Base-by-base conservation (phyloP, 352 stramenopile species). In the Globisporangium abappressorium region DNA sequence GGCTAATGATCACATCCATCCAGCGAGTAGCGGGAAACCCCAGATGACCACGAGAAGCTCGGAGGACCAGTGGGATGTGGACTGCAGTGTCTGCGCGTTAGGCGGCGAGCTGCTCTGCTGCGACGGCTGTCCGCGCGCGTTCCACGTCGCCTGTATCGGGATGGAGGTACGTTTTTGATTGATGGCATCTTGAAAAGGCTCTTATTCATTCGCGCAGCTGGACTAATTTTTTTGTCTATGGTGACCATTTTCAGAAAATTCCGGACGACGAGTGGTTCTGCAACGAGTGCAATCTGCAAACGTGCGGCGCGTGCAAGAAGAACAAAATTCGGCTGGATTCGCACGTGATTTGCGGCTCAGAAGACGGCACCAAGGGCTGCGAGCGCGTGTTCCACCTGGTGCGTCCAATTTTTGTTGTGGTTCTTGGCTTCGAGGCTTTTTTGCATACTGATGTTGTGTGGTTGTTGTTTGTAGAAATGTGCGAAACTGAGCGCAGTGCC, bases 71-170 rank as follows among this genome's bases (percentile, higher is more conserved):
- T 97, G 90, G 90, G 86, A 96, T 68, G 80, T 92, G 43, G 86
- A 95, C 66, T 99, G 96, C 71, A 85, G 82, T 58, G 81, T 96
- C 0, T 99, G 96, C 65, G 66, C 70, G 5, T 79, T 90, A 18
- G 83, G 82, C n/a, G 93, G 92, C 3, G 85, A 96, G 62, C 49
- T 98, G 20, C 74, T 98, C 1, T 96, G 87, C 71, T 99, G 96
- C 67, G 91, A 96, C 66, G 90, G 87, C 15, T 99, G 96, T 65
- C 94, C 94, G 3, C 79, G 92, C 51, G 86, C 92, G 7, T 99
- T 97, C 75, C 96, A 99, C 77, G 66, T 85, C 6, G 81, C 85
- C 36, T 99, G 95, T 60, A 85, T 95, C 53, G 75, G 78, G 5
- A 64, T 94, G 5, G 75, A 77, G 65, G 81, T 77, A 72, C n/a